phyloP scores from a whole-genome alignment of 108 stramenopile genomes.

The Fragilaria radians region DNA sequence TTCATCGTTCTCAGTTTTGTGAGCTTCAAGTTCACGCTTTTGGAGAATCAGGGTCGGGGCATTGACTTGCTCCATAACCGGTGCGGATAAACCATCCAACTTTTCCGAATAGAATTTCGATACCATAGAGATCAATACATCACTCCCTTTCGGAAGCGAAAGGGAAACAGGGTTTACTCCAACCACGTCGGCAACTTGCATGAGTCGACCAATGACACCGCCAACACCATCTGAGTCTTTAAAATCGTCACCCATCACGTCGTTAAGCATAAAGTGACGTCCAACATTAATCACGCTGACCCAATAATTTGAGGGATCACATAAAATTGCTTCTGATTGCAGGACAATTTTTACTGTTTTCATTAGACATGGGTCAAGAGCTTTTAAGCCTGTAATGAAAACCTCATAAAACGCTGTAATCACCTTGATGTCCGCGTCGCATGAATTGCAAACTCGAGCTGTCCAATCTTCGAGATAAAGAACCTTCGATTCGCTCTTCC shows the following conservation, averaged over 20 bases:
- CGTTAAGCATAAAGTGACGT: conserved; percentile 76
- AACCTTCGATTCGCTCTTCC: conserved; percentile 35
- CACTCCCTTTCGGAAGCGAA: conserved; percentile 26
- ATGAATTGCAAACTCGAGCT: conserved; percentile 69
- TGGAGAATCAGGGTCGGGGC: conserved; percentile 34
- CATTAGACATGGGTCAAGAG: conserved; percentile 59
- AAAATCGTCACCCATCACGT: conserved; percentile 76
- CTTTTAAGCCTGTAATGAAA: conserved; percentile 47
- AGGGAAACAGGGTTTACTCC: conserved; percentile 65
- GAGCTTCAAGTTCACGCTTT: conserved; percentile 57
- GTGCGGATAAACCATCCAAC: conserved; percentile 24
- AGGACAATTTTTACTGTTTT: conserved; percentile 58
- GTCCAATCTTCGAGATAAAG: conserved; percentile 83
- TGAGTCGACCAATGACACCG: conserved; percentile 72
- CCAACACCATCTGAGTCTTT: conserved; percentile 82
- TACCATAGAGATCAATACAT: conserved; percentile 23
- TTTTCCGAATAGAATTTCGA: conserved; percentile 37
- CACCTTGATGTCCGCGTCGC: conserved; percentile 74
- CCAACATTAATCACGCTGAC: conserved; percentile 91
- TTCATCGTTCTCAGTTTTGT: conserved; percentile 79
- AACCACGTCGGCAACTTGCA: conserved; percentile 77
- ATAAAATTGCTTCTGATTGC: conserved; percentile 83
- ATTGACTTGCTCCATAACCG: conserved; percentile 11
- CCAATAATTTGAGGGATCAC: conserved; percentile 92
- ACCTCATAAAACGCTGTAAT: conserved; percentile 73